Evolutionary conservation across 2,329 filamentous ascomycete species (phyloP), one percentile per base, ranked within the genome.

Genomic region (Leptographium procerum): DNA sequence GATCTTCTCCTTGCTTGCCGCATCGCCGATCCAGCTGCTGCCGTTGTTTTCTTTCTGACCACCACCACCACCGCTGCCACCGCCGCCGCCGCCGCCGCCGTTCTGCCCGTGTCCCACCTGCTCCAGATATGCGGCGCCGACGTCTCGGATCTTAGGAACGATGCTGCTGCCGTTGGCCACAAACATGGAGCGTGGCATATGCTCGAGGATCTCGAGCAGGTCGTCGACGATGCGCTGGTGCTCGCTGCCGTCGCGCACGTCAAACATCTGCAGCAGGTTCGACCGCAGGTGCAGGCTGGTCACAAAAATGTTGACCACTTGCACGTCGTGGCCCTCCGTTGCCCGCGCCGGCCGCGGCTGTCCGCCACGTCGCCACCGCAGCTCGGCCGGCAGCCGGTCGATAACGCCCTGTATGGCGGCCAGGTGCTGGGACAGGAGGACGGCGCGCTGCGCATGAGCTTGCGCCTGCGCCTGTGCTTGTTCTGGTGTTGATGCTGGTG

Each of bases 81-180:
- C 55, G 33, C 33, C 51, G 2, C 58, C 60, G n/a, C 36, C 19
- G 40, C 9, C 24, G 31, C 55, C 9, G 53, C 34, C 11, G 47
- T 62, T 13, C 57, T 57, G 29, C 5, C 51, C 47, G 34, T 64
- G 57, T 29, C 64, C 62, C n/a, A 65, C 60, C 45, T 69, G 65
- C 22, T 70, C 67, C 2, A 72, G 61, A 29, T 72, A 70, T 0
- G 69, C 70, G 5, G 68, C 66, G 1, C 70, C 70, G 55, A 71
- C 69, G 54, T 72, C 71, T 24, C 71, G 63, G 29, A 72, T 66
- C 60, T 72, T 73, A n/a, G 69, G 67, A n/a, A 71, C 66, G 0
- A 70, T 48, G 43, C 67, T 68, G 19, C 64, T 64, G 0, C 69
- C 69, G 55, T 71, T 71, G 6, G 68, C 67, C 57, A 72, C 70